phyloP scores from a whole-genome alignment of 75 land plant genomes.

The Cryptomeria japonica region DNA sequence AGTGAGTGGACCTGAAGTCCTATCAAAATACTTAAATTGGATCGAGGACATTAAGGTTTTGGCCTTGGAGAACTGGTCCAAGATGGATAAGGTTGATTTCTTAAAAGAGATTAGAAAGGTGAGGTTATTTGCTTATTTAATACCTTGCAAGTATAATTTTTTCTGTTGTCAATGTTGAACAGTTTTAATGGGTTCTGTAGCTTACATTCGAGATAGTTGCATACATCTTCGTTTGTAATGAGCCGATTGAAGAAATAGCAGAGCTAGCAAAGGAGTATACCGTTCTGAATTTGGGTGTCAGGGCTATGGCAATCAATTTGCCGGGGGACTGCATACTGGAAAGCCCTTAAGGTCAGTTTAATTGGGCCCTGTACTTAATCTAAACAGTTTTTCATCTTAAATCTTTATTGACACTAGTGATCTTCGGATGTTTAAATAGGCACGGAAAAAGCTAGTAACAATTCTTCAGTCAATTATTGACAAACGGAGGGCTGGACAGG shows the following conservation, averaged over 20 bases:
- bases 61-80: constrained; percentile 50
- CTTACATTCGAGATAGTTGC: constrained; percentile 69
- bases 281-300: constrained; percentile 60
- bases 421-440: constrained; percentile 28
- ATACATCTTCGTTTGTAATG: constrained; percentile 58
- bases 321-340: constrained; percentile 78
- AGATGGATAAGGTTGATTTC: constrained; percentile 56
- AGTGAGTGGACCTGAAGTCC: constrained; percentile 59
- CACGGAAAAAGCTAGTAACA: constrained; percentile 46
- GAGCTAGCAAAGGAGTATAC: constrained; percentile 49
- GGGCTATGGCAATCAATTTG: constrained; percentile 75
- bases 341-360: constrained; percentile 69
- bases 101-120: constrained; percentile 43
- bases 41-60: constrained; percentile 38
- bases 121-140: background rate
- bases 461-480: constrained; percentile 45
- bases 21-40: constrained; percentile 41
- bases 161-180: background rate
- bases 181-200: constrained; percentile 13
- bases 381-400: no score
- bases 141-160: background rate
- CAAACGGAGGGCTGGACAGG: constrained; percentile 25
- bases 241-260: constrained; percentile 30
- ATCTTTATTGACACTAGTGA: background rate
- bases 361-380: background rate